Evolutionary conservation across 306 rosid species (phyloP).

Genomic region (Hippophae gyantsensis): DNA sequence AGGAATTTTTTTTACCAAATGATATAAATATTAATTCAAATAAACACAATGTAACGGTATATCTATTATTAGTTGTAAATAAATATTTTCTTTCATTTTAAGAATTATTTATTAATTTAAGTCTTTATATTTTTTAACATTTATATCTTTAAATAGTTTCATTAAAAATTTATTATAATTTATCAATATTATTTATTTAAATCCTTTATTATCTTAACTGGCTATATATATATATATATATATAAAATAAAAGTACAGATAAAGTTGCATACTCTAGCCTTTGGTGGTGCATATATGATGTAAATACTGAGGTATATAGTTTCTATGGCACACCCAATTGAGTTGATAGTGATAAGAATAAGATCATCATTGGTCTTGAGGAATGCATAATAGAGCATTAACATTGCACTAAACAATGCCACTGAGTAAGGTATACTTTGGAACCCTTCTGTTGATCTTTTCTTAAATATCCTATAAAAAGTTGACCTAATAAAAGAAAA

Average conservation of each 20-base stretch:
- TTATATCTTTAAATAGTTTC: too few species aligned
- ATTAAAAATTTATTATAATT: too few species aligned
- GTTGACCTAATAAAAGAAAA: conserved; percentile 15
- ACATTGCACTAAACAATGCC: conserved; percentile 32
- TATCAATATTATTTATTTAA: too few species aligned
- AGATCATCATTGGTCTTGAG: conserved; percentile 10
- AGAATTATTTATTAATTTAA: not conserved
- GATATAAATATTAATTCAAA: too few species aligned
- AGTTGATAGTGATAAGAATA: conserved; percentile 24
- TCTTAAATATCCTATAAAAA: conserved; percentile 24
- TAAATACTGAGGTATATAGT: conserved; percentile 15
- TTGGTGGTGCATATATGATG: conserved; percentile 23
- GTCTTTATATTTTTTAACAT: too few species aligned
- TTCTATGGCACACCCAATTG: conserved; percentile 25
- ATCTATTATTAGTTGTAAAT: not conserved
- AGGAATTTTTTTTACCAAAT: too few species aligned
- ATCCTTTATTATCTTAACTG: too few species aligned
- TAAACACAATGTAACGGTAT: too few species aligned
- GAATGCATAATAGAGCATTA: conserved; percentile 29
- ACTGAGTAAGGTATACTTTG: conserved; percentile 31
- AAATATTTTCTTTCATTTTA: not conserved
- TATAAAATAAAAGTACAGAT: not conserved
- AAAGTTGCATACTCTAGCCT: conserved; percentile 11
- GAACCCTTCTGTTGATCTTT: conserved; percentile 28
- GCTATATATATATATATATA: too few species aligned